Percentiles rank a stretch among this genome's conserved stretches.
Evolutionary conservation across 208 protist genomes (phyloP).

Genomic region (Crithidia acanthocephali): DNA sequence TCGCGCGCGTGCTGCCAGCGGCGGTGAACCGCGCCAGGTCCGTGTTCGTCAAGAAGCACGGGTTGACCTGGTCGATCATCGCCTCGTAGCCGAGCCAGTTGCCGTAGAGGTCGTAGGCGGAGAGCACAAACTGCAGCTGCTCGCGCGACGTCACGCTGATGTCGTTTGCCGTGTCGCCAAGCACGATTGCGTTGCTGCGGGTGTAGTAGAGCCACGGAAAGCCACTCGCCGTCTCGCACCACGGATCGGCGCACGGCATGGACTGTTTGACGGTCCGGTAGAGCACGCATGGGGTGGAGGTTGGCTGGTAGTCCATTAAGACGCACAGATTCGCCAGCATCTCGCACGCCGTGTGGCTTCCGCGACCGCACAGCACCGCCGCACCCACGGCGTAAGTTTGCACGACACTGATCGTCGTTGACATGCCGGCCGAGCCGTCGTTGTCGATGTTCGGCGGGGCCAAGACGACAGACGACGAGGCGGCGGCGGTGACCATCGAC

Average conservation of each 20-base stretch:
- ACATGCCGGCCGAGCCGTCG: slow-evolving; percentile 22
- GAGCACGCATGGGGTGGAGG: slow-evolving; percentile 60
- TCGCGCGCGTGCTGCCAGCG: slow-evolving; percentile 42
- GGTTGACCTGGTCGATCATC: slow-evolving; percentile 58
- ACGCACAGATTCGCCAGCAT: slow-evolving; percentile 82
- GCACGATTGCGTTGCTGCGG: slow-evolving; percentile 41
- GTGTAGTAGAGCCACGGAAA: slow-evolving; percentile 77
- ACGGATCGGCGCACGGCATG: slow-evolving; percentile 26
- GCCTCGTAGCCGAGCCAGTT: slow-evolving; percentile 51
- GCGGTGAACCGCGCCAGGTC: slow-evolving; percentile 48
- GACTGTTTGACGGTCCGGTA: slow-evolving; percentile 46
- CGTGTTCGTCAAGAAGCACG: slow-evolving; percentile 51
- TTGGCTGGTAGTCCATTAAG: slow-evolving; percentile 54
- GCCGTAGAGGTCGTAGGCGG: slow-evolving; percentile 61
- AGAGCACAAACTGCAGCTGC: slow-evolving; percentile 57
- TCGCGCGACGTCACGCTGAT: slow-evolving; percentile 23
- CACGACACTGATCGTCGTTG: slow-evolving; percentile 19
- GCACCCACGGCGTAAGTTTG: slow-evolving; percentile 44
- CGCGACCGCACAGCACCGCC: slow-evolving; percentile 48
- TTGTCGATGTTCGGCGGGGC: slow-evolving; percentile 58
- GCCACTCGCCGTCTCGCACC: slow-evolving; percentile 33
- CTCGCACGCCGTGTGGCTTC: slow-evolving; percentile 63
- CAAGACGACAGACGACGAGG: slow-evolving; percentile 27
- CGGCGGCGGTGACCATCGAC: slow-evolving; percentile 14
- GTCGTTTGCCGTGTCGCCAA: slow-evolving; percentile 18